Percentiles rank a stretch among this genome's conserved stretches.
Evolutionary conservation across 2,329 filamentous ascomycete genomes (phyloP).

Genomic region (Teratosphaeriaceae sp.): DNA sequence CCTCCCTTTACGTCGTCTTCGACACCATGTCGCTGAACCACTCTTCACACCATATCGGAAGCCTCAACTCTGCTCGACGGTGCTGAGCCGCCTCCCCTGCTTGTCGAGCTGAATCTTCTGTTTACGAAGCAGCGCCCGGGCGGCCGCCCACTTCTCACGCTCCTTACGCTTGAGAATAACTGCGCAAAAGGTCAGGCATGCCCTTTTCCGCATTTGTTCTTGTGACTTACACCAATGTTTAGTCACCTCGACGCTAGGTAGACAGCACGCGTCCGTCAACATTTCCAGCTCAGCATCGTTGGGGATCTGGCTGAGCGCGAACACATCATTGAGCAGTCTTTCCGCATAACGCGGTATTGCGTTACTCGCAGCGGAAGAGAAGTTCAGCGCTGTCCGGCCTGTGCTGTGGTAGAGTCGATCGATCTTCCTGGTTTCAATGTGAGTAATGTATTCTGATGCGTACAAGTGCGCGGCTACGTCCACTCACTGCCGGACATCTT

Average conservation of each 20-base stretch:
- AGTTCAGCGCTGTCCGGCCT: background rate
- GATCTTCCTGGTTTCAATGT: background rate
- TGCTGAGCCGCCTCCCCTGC: too few relatives aligned
- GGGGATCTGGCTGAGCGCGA: constrained; percentile 6
- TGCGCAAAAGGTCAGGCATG: background rate
- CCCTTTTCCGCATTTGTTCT: background rate
- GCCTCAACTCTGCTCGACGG: too few relatives aligned
- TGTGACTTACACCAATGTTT: constrained; percentile 8
- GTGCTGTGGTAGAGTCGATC: background rate
- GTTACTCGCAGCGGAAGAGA: background rate
- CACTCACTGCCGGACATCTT: background rate
- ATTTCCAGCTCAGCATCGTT: constrained; percentile 11
- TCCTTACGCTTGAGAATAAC: background rate
- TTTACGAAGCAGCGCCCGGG: background rate
- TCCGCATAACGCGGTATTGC: constrained; percentile 1
- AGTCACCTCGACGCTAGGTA: background rate
- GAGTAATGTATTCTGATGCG: background rate
- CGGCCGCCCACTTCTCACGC: background rate
- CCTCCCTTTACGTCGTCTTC: too few relatives aligned
- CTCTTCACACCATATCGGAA: too few relatives aligned
- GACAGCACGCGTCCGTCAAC: constrained; percentile 7
- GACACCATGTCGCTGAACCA: too few relatives aligned
- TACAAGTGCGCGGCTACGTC: background rate
- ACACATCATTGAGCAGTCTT: constrained; percentile 8
- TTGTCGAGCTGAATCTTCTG: too few relatives aligned